Conservation (phyloP, 345 rosid species). For the rapeseed (Brassica napus) region Da-Ae NC_063447.1:8491501-8492000, state of each 20-base stretch:
- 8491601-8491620: not conserved
- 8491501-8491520: conserved; percentile 3
- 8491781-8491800: not conserved
- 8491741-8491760: not conserved
- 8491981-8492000: not conserved
- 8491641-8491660: not conserved
- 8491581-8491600: not conserved
- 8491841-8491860: not conserved
- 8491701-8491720: not conserved
- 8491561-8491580: not conserved
- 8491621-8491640: not conserved
- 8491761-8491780: not conserved
- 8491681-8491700: not conserved
- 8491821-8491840: not conserved
- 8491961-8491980: not conserved
- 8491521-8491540: not conserved
- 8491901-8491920: not conserved
- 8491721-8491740: not conserved
- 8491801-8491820: not conserved
- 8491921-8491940: not conserved
- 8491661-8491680: not conserved
- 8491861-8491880: not conserved
- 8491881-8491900: no score
- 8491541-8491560: no score
- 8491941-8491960: not conserved